A percentile compares a stretch with the other conserved stretches of the same genome.
These are phyloP conservation scores for Carpinus fangiana DNA, from an alignment of 306 rosid genomes.

Conservation along the genomic window DNA sequence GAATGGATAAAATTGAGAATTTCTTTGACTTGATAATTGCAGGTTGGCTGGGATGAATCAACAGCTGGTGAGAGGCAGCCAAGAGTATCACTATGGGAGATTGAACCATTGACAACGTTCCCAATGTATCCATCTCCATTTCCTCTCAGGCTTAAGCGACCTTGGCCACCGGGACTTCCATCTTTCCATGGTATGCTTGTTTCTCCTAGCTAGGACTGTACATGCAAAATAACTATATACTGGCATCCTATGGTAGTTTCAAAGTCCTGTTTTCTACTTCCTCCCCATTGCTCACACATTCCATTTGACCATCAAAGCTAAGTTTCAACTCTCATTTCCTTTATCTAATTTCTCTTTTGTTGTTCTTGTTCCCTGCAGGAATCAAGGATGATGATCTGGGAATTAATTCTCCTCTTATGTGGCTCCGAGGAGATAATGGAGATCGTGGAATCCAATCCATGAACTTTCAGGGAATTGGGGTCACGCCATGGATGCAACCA, in stretches of 20 bases:
- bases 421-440: slow-evolving; percentile 72
- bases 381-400: slow-evolving; percentile 84
- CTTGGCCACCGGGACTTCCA: slow-evolving; percentile 91
- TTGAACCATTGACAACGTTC: slow-evolving; percentile 94
- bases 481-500: slow-evolving; percentile 89
- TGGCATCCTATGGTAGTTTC: slow-evolving; percentile 16
- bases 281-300: background rate
- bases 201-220: background rate
- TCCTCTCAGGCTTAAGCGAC: slow-evolving; percentile 90
- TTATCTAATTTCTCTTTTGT: slow-evolving; percentile 6
- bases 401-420: slow-evolving; percentile 71
- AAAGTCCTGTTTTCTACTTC: background rate
- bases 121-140: slow-evolving; percentile 98
- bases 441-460: slow-evolving; percentile 83
- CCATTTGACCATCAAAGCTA: background rate
- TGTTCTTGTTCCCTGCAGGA: slow-evolving; percentile 46
- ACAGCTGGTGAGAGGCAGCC: slow-evolving; percentile 99
- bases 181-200: slow-evolving; percentile 70
- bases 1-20: background rate
- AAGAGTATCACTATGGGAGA: slow-evolving; percentile 95
- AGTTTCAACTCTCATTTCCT: background rate
- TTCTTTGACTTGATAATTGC: slow-evolving; percentile 28
- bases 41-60: slow-evolving; percentile 99
- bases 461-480: slow-evolving; percentile 79
- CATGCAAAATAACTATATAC: background rate